Evolutionary conservation across 2,329 filamentous ascomycete genomes (phyloP), one percentile per base, ranked within the genome.

Genomic region (Periconia digitata): DNA sequence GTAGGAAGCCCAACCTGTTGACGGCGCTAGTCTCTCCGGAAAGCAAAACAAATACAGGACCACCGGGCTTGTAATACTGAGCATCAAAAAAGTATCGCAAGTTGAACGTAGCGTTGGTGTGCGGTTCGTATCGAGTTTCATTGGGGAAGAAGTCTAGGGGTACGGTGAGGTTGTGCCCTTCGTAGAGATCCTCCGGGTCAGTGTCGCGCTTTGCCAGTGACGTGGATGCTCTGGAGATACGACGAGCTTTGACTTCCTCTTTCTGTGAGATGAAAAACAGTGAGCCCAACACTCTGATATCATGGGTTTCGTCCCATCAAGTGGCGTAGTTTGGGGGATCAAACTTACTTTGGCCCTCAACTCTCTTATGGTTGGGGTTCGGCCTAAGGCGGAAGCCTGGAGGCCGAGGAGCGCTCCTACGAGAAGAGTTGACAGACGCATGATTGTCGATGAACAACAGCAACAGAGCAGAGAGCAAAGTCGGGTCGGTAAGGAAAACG

Each of bases 1-100:
- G 83, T 8, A 95, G 73, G 63, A 81, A 92, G 0, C 81, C 79
- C 16, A 95, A 73, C 13, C 89, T 79, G 24, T 68, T 82, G n/a
- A 68, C 72, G 8, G 79, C 87, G 50, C 74, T 74, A 0, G 84
- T 86, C 73, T 95, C 90, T 22, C 90, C 90, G 4, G 81, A 80
- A 34, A 85, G 80, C 4, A 95, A 78, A 5, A 95, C 80, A 47
- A 95, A 88, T 40, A 95, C 86, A 0, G 90, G 90, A 0, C 90
- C 90, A 12, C 90, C 90, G 0, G 80, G 74, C 64, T 85, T 79
- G 73, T 95, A 95, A 73, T 88, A 80, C 38, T 80, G 80, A 1
- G 85, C 83, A 63, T 95, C 90, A 59, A 92, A 90, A 86, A 86
- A 95, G 74, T 94, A 95, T 10, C 89, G 82, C 40, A 92, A 74